phyloP scores from a whole-genome alignment of 306 rosid species.

The Cicer chorassanicum region DNA sequence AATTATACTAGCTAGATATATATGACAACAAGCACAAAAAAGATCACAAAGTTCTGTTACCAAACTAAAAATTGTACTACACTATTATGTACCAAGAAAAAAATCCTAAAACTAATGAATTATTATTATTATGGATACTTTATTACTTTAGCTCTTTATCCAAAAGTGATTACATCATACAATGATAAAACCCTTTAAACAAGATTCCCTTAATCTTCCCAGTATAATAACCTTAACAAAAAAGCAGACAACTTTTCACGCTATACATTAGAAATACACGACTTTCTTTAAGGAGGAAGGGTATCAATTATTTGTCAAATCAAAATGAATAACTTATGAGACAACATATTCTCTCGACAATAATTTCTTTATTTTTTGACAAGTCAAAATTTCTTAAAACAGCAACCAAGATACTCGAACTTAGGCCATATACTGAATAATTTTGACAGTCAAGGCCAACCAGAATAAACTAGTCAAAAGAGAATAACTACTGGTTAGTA shows the following conservation, averaged over 20 bases:
- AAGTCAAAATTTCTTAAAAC: background rate
- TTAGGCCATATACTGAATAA: background rate
- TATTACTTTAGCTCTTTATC: constrained; percentile 20
- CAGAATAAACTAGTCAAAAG: no score
- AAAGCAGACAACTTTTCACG: background rate
- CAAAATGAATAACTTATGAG: no score
- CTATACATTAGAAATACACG: no score
- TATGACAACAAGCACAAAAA: background rate
- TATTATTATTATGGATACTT: background rate
- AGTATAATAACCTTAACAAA: background rate
- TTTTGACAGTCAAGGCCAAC: background rate
- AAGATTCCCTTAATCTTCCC: background rate
- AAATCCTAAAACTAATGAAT: background rate
- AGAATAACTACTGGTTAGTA: background rate
- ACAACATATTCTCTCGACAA: background rate
- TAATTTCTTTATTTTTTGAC: background rate
- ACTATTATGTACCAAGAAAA: constrained; percentile 3
- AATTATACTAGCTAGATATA: background rate
- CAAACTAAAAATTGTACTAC: background rate
- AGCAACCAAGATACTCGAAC: background rate
- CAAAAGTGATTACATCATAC: constrained; percentile 1
- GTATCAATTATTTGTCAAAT: no score
- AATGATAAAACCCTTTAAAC: background rate
- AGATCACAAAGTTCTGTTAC: background rate
- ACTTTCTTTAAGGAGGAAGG: no score